A percentile compares a stretch with the other conserved stretches of the same genome.
Conservation (phyloP, 2,329 filamentous ascomycete genomes). For the Colletotrichum trifolii region DNA sequence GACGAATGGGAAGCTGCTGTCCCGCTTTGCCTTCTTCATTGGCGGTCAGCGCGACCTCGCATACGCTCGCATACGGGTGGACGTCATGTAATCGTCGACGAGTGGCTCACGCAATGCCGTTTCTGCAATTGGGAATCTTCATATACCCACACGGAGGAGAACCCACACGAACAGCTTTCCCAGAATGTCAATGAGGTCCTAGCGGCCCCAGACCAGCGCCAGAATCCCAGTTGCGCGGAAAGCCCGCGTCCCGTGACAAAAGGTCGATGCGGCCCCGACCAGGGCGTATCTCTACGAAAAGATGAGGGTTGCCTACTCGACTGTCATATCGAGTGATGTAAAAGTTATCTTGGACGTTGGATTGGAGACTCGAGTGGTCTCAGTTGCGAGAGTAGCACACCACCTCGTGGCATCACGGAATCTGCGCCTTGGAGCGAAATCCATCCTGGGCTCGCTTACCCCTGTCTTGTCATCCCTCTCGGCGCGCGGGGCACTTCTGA, state of each 20-base stretch:
- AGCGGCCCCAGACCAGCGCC: constrained; percentile 1
- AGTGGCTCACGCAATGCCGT: constrained; percentile 15
- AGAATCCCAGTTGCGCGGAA: constrained; percentile 9
- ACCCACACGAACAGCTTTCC: constrained; percentile 7
- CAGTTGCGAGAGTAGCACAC: constrained; percentile 26
- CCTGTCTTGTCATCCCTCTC: constrained; percentile 24
- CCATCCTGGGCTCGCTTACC: constrained; percentile 30
- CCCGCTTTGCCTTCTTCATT: constrained; percentile 29
- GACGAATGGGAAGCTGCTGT: constrained; percentile 28
- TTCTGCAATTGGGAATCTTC: background rate
- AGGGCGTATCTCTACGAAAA: constrained; percentile 10
- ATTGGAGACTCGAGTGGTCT: constrained; percentile 30
- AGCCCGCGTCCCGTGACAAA: constrained; percentile 31
- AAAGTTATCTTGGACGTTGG: constrained; percentile 15
- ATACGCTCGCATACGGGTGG: constrained; percentile 24
- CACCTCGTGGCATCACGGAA: constrained; percentile 32
- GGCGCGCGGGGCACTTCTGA: constrained; percentile 5
- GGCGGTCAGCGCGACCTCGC: constrained; percentile 25
- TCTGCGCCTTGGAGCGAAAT: constrained; percentile 13
- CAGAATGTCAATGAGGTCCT: constrained; percentile 3
- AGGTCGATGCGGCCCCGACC: constrained; percentile 25
- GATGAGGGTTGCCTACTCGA: constrained; percentile 27
- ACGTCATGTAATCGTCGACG: constrained; percentile 24
- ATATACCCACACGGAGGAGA: constrained; percentile 8
- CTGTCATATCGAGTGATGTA: constrained; percentile 13